Evolutionary conservation across 2,329 filamentous ascomycete genomes (phyloP).

Genomic region (Westerdykella aurantiaca): DNA sequence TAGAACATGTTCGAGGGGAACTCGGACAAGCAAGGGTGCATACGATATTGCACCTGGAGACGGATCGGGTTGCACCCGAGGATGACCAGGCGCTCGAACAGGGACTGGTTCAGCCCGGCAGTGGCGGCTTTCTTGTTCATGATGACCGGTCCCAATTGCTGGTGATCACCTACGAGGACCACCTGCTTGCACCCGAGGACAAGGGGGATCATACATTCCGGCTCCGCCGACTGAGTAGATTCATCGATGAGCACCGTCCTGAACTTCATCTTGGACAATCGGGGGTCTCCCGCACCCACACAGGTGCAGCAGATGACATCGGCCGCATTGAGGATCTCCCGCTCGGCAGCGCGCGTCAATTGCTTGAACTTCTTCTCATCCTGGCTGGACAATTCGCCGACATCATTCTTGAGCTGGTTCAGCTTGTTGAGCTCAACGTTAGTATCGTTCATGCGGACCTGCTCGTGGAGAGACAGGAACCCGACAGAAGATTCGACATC

Average conservation of each 20-base stretch:
- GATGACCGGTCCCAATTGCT: slow-evolving; percentile 95
- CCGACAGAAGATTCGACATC: slow-evolving; percentile 98
- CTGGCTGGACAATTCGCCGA: slow-evolving; percentile 86
- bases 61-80: slow-evolving; percentile 87
- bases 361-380: slow-evolving; percentile 99
- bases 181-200: slow-evolving; percentile 98
- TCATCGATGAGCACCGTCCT: slow-evolving; percentile 97
- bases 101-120: slow-evolving; percentile 93
- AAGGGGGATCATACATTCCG: slow-evolving; percentile 97
- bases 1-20: slow-evolving; percentile 99
- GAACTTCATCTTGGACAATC: slow-evolving; percentile 95
- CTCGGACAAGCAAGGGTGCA: slow-evolving; percentile 95
- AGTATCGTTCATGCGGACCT: slow-evolving; percentile 95
- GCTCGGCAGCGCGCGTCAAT: slow-evolving; percentile 85
- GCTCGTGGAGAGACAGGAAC: slow-evolving; percentile 91
- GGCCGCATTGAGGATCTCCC: slow-evolving; percentile 89
- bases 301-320: slow-evolving; percentile 99
- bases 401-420: slow-evolving; percentile 83
- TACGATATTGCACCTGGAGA: slow-evolving; percentile 95
- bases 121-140: slow-evolving; percentile 99
- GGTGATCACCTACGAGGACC: slow-evolving; percentile 96
- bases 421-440: slow-evolving; percentile 91
- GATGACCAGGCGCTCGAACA: slow-evolving; percentile 93
- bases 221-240: slow-evolving; percentile 95
- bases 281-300: slow-evolving; percentile 92